phyloP scores from a whole-genome alignment of 169 alveolate species.

The Fabrea salina region DNA sequence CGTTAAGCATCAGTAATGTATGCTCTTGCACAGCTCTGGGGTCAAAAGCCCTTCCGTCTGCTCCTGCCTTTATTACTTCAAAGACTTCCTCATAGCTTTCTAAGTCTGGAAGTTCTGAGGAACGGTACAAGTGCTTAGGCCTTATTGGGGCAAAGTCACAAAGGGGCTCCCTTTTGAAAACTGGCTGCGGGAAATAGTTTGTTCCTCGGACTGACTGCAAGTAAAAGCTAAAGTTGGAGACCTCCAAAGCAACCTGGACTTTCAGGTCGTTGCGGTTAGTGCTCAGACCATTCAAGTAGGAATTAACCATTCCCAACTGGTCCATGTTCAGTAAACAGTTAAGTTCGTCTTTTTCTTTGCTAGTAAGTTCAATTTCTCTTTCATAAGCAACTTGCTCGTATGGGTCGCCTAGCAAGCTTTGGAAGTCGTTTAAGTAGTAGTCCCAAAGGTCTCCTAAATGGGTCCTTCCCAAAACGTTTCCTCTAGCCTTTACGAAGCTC shows the following conservation, averaged over 20 bases:
- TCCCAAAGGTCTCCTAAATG: constrained; percentile 34
- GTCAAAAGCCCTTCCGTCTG: neutral
- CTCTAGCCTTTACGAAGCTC: constrained; percentile 20
- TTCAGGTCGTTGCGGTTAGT: neutral
- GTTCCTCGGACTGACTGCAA: neutral
- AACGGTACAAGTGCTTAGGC: neutral
- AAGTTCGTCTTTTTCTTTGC: constrained; percentile 10
- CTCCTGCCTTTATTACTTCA: neutral
- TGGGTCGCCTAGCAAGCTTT: constrained; percentile 30
- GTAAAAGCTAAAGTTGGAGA: neutral
- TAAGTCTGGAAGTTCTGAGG: neutral
- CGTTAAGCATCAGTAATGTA: neutral
- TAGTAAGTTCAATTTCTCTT: constrained; percentile 12
- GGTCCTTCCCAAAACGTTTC: constrained; percentile 15
- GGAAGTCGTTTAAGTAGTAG: constrained; percentile 22
- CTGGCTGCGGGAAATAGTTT: neutral
- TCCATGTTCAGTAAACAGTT: constrained; percentile 1
- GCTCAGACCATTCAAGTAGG: constrained; percentile 20
- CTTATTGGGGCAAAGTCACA: neutral
- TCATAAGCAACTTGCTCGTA: constrained; percentile 19
- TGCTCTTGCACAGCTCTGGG: neutral
- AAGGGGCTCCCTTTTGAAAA: neutral
- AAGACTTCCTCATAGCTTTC: neutral
- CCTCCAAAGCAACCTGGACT: neutral
- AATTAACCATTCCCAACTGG: neutral